Base-by-base conservation (phyloP, 495 filamentous ascomycete species). In the Xylaria bambusicola region DNA sequence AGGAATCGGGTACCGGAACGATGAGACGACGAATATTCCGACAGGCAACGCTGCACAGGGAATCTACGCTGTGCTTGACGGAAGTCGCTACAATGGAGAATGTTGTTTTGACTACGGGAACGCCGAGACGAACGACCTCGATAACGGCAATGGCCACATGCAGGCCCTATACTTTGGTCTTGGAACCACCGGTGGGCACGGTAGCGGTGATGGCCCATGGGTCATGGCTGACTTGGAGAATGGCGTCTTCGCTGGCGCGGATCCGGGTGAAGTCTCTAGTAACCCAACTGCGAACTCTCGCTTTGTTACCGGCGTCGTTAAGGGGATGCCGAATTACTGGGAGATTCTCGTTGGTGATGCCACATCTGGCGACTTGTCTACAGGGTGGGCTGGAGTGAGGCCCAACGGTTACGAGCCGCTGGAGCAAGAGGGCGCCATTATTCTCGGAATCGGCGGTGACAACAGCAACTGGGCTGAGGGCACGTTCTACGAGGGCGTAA, bases 141-240 rank as follows among this genome's bases (percentile, higher is more conserved):
- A 33, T 10, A 33, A 33, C 29, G 29, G 29, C 29, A 33, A 33
- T 10, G 10, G 5, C 29, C 29, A 33, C 29, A 33, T 33, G 29
- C 29, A 33, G 29, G 6, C 44, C 6, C 44, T 46, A 3, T 46
- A 46, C 44, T 46, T 46, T 1, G 44, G 44, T 15, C 44, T 46
- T 12, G 44, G 44, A 10, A 46, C 44, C 23, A 46, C 44, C 3
- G 44, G 44, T 12, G 44, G 44, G 20, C 1, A 46, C 1, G 44
- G 44, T 0, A 46, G 44, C 44, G 44, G 44, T 24, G 23, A 46
- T 1, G 44, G 44, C 20, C 44, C 44, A 2, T 46, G 44, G 44
- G 44, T 46, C 44, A 46, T 46, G 44, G 44, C 44, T 24, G 44
- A 46, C 44, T 46, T 46, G 44, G 44, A 46, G 44, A 46, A 46